Base-by-base conservation (phyloP, 2,329 filamentous ascomycete genomes). In the Diplodia mutila region DNA sequence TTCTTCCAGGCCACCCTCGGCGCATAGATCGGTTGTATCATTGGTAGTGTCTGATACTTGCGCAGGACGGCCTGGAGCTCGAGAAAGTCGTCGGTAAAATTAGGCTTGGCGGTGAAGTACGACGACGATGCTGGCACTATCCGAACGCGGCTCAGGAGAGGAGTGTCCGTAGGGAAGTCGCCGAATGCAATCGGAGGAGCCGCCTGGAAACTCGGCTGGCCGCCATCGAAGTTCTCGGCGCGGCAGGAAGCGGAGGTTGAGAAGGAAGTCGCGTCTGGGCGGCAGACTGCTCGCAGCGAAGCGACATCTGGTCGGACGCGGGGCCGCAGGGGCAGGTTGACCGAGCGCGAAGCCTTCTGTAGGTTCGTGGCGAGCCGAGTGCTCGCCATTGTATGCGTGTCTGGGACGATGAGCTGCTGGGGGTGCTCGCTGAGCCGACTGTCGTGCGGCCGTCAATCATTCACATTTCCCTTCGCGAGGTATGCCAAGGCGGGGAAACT, bases 71-170 rank as follows among this genome's bases (percentile, higher is more conserved):
- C 84, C 73, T 92, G 87, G 57, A 99, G 85, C 54, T 84, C 82
- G 71, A 98, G 86, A 73, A 91, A 87, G 74, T 91, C 87, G 80
- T 99, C 95, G 80, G 90, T 95, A 84, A 97, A 97, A 66, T 86
- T 85, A 1, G 94, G 91, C 69, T 90, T 90, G 64, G 90, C 90
- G 64, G 93, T 94, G 83, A 98, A 99, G 82, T 99, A 99, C n/a
- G 94, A 95, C 2, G 92, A 90, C 42, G 94, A 97, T 29, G 86
- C 85, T 23, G 95, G 95, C 42, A 97, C 83, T 25, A 96, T 84
- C 71, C 95, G 92, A 65, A 91, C 73, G 27, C 72, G 76, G 55
- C 72, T 69, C 51, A 83, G 73, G 34, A 67, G 25, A 11, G 48
- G 21, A 12, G 8, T 1, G 11, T 32, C 23, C 21, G 16, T 23